phyloP scores from a whole-genome alignment of 768 basidiomycete species.

The Rhodosporidiobolus sp. region DNA sequence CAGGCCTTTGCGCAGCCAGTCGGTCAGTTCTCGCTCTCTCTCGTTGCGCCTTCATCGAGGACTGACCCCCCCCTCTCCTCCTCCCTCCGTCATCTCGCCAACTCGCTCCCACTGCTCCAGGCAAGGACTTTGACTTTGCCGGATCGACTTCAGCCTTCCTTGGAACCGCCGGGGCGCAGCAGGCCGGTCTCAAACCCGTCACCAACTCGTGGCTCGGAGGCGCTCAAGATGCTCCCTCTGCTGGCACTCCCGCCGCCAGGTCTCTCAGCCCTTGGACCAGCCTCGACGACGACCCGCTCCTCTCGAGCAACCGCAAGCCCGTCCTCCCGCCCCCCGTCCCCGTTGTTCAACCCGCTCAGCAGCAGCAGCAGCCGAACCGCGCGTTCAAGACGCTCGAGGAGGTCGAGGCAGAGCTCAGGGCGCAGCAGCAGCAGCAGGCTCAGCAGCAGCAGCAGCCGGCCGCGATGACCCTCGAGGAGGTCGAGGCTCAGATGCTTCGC shows the following conservation, averaged over 20 bases:
- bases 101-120: conserved; percentile 51
- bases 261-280: conserved; percentile 31
- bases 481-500: conserved; percentile 45
- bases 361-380: conserved; percentile 18
- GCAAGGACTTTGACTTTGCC: conserved; percentile 88
- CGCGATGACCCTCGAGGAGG: conserved; percentile 45
- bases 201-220: not conserved
- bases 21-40: conserved; percentile 58
- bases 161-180: conserved; percentile 14
- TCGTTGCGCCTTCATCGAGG: not conserved
- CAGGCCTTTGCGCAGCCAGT: conserved; percentile 54
- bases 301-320: not conserved
- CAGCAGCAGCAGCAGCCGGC: conserved; percentile 3
- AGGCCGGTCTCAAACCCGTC: not conserved
- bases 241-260: not conserved
- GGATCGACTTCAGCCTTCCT: conserved; percentile 45
- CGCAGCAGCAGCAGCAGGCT: not conserved
- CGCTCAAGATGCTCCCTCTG: not conserved
- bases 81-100: not conserved
- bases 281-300: conserved; percentile 39
- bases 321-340: not conserved
- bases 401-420: conserved; percentile 47
- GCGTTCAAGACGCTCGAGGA: conserved; percentile 45
- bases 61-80: conserved; percentile 16
- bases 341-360: not conserved